These are phyloP conservation scores for Penicillium sp. DNA, from an alignment of 2,329 filamentous ascomycete species.

Conservation along the genomic window DNA sequence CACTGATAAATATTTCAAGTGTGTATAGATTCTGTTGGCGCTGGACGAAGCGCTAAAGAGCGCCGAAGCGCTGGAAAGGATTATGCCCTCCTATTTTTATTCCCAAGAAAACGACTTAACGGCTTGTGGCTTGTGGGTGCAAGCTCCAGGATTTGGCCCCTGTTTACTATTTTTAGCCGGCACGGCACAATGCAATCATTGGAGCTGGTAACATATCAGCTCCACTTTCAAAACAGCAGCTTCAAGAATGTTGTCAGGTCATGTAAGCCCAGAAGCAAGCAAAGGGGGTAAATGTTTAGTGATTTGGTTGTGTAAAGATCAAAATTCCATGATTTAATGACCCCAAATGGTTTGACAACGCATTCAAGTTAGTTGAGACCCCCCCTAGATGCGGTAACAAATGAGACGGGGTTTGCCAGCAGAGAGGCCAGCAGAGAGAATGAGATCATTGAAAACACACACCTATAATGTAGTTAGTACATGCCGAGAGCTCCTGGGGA, in stretches of 20 bases:
- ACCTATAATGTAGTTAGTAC: neutral
- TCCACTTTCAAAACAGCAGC: conserved; percentile 5
- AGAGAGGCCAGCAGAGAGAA: neutral
- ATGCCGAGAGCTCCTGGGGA: neutral
- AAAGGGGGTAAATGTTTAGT: neutral
- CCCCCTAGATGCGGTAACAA: neutral
- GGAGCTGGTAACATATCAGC: neutral
- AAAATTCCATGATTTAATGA: neutral
- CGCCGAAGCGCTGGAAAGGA: neutral
- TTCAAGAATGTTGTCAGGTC: conserved; percentile 8
- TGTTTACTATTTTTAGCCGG: conserved; percentile 10
- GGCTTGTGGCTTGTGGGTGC: neutral
- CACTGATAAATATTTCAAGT: neutral
- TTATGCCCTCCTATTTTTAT: neutral
- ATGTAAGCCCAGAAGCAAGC: conserved; percentile 2
- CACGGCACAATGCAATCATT: neutral
- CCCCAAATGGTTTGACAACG: neutral
- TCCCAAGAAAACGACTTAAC: neutral
- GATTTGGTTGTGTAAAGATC: neutral
- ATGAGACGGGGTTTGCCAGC: neutral
- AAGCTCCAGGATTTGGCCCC: neutral
- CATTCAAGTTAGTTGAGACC: neutral
- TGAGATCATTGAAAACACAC: neutral
- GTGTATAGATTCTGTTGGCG: neutral
- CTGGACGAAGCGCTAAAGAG: neutral